Evolutionary conservation across 192 early-diverging fungal species (phyloP), one percentile per base, ranked within the genome.

Genomic region (Spizellomyces punctatus): DNA sequence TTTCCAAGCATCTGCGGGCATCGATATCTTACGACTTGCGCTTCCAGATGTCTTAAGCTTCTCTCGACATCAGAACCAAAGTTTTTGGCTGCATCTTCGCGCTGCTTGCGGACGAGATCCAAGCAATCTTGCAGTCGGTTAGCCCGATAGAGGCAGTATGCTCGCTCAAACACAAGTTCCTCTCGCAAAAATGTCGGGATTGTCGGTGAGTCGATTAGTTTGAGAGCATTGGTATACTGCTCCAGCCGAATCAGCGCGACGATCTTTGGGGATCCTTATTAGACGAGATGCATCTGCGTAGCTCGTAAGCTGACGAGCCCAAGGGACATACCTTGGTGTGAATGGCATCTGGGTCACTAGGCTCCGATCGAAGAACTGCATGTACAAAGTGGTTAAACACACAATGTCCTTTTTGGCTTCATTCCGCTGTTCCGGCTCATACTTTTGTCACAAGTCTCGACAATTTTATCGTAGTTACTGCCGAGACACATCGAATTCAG

Each of bases 131-230:
- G 42, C 58, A 86, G 76, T 48, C 83, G 78, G 66, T 89, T 82
- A 58, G 85, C 79, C 6, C 91, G 81, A 61, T 92, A 92, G 19
- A 86, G 81, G 61, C 87, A 90, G 64, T 91, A 92, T 0, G 87
- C 82, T 46, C 83, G 75, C 67, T 91, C 89, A 63, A 84, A 84
- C 17, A 66, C 63, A 12, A 88, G 65, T 43, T 83, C 77, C 44
- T 76, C 64, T 9, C 61, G 54, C 8, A 77, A 14, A 10, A 49
- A 19, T 6, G 36, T 41, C 8, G 67, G 59, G n/a, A 64, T 5
- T 43, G 41, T 16, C 14, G 16, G 41, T 5, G 16, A 21, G 41
- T 71, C 27, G 2, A 75, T 65, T 6, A 48, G n/a, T 4, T 42
- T n/a, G 2, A 75, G 14, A 21, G 73, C 73, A 6, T 12, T 12